phyloP scores from a whole-genome alignment of 768 basidiomycete genomes.

The Lentinula boryana region DNA sequence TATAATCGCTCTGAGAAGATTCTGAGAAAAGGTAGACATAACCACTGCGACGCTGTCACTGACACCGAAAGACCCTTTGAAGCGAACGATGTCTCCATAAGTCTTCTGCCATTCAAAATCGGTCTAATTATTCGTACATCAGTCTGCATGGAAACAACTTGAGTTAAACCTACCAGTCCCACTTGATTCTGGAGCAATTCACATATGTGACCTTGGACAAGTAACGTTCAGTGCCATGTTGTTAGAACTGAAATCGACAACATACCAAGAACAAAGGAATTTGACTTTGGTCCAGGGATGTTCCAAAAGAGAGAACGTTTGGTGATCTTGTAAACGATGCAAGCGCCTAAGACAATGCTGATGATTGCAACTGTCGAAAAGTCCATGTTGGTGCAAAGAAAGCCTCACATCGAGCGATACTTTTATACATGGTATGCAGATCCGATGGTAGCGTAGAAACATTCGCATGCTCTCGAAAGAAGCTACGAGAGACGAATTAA shows the following conservation, averaged over 20 bases:
- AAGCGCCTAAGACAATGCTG: not conserved
- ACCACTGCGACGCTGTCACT: not conserved
- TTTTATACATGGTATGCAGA: not conserved
- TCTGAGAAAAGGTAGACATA: not conserved
- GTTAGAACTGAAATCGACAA: not conserved
- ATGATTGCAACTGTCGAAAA: not conserved
- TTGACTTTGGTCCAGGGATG: conserved; percentile 4
- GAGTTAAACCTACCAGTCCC: not conserved
- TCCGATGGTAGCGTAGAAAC: not conserved
- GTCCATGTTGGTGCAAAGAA: not conserved
- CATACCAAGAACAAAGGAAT: not conserved
- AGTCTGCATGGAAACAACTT: not conserved
- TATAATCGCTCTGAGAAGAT: conserved; percentile 16
- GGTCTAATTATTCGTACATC: not conserved
- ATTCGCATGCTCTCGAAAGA: not conserved
- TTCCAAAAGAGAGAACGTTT: conserved; percentile 4
- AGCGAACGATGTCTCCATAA: conserved; percentile 4
- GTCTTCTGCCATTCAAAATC: conserved; percentile 3
- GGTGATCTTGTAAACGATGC: not conserved
- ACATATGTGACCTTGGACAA: conserved; percentile 1
- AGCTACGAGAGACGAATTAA: not conserved
- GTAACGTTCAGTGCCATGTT: not conserved
- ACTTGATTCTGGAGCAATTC: conserved; percentile 5
- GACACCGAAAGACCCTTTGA: conserved; percentile 4
- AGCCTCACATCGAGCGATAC: not conserved